Evolutionary conservation across 2,329 filamentous ascomycete species (phyloP), one percentile per base, ranked within the genome.

Genomic region (Fusarium torreyae): DNA sequence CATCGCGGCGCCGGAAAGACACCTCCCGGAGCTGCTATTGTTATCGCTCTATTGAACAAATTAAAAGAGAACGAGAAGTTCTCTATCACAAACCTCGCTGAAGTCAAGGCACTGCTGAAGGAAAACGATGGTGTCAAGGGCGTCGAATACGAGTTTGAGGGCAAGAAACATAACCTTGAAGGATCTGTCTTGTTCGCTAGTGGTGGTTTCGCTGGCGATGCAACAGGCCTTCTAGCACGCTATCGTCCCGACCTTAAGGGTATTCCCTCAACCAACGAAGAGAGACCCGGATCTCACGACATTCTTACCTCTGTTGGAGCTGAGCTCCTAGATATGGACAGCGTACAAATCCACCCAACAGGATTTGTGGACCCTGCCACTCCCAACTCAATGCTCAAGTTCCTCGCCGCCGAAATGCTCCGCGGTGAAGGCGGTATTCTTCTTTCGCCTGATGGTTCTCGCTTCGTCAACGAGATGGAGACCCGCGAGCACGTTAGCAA

Each of bases 271-370:
- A 91, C 89, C 1, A 91, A 91, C 68, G 88, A 91, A 14, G 82
- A 86, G 2, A 78, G 85, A 0, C 85, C 87, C 0, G 88, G 86
- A 0, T 81, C 86, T 3, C 87, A 89, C 57, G 73, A 72, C 2
- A 69, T 86, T 1, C 77, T 86, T 0, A 70, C 77, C 0, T 74
- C 74, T 1, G 76, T 80, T 1, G 81, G 81, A 17, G 83, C 83
- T 7, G 77, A 77, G 33, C 74, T 85, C 14, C 78, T 86, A 40
- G 84, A 86, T 28, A 86, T 86, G 84, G 82, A 85, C 43, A 82
- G 81, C 60, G 87, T 91, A 3, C 89, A 91, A 75, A 82, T 91
- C 6, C 89, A 91, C 67, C 89, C 89, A 4, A 90, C 89, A 0
- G 87, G 88, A 1, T 91, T 91, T 71, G 80, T 91, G 7, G 88